Evolutionary conservation across 192 early-diverging fungal species (phyloP).

Genomic region (Mortierella antarctica): DNA sequence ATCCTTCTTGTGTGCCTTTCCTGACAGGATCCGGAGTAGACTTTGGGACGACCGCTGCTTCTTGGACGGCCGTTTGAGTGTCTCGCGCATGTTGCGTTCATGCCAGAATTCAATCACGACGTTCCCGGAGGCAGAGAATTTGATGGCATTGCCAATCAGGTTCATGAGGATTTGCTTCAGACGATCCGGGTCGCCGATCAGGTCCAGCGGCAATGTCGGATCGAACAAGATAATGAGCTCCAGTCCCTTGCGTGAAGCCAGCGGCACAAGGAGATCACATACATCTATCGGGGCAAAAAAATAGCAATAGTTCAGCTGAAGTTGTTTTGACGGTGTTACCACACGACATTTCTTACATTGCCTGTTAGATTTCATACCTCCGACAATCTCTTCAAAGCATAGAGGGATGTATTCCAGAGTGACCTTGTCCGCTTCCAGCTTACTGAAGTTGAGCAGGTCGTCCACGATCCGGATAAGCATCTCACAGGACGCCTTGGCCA

Average conservation of each 20-base stretch:
- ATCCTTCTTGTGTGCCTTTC: background rate
- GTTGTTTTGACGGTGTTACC: background rate
- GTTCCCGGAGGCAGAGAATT: constrained; percentile 55
- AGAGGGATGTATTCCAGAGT: constrained; percentile 54
- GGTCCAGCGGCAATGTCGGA: constrained; percentile 60
- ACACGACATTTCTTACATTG: background rate
- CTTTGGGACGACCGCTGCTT: constrained; percentile 5
- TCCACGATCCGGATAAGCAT: constrained; percentile 63
- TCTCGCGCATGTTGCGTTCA: constrained; percentile 5
- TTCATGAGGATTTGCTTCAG: constrained; percentile 81
- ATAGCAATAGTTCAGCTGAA: background rate
- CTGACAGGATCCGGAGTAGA: background rate
- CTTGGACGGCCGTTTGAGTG: background rate
- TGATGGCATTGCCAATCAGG: constrained; percentile 79
- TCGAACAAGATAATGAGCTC: constrained; percentile 66
- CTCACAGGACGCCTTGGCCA: constrained; percentile 61
- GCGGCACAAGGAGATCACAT: constrained; percentile 68
- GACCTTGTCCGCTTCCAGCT: constrained; percentile 61
- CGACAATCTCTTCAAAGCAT: constrained; percentile 56
- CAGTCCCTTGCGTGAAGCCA: constrained; percentile 73
- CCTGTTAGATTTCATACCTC: constrained; percentile 15
- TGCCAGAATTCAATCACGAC: constrained; percentile 43
- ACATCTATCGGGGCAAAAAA: constrained; percentile 30
- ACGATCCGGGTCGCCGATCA: constrained; percentile 76
- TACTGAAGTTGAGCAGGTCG: constrained; percentile 61